Evolutionary conservation across 768 basidiomycete species (phyloP), one percentile per base, ranked within the genome.

Genomic region (Myochromella boudieri): DNA sequence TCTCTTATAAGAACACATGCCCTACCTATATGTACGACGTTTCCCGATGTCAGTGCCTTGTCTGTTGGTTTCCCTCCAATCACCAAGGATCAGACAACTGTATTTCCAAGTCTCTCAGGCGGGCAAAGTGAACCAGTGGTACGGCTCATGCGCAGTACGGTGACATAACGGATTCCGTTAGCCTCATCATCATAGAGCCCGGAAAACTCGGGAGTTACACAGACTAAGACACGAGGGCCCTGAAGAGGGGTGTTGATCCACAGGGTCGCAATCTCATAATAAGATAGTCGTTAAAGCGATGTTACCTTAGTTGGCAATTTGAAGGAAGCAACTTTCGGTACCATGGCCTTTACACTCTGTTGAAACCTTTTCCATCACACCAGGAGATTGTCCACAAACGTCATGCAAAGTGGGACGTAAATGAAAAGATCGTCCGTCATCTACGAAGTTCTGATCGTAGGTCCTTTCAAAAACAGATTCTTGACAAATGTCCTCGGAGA

Each of bases 211-310:
- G 52, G 34, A 36, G 33, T 27, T 31, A 40, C 14, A 37, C 26
- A 40, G 22, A 21, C 40, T 17, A 46, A 25, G 31, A 43, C 38
- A 49, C 27, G 48, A 55, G 48, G 50, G 37, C 37, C 34, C 42
- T 24, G 17, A 46, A 28, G n/a, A n/a, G n/a, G 44, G 46, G 24
- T 33, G n/a, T 24, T 24, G 37, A 50, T 50, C 44, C 49, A 41
- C 24, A 41, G 49, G 42, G 28, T 17, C 25, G 33, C 21, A 24
- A 47, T 14, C 28, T 29, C 28, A 22, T 22, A 28, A 29, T 44
- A 31, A 54, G 48, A 52, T 54, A 54, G 56, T 52, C 44, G 46
- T 45, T 48, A 47, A 48, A 48, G 50, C 44, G 50, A 51, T 49
- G 21, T 41, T 44, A 32, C 55, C 42, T 17, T 24, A 41, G 46